These are phyloP conservation scores for Prosopis cineraria DNA, from an alignment of 306 rosid species.

Conservation along the genomic window DNA sequence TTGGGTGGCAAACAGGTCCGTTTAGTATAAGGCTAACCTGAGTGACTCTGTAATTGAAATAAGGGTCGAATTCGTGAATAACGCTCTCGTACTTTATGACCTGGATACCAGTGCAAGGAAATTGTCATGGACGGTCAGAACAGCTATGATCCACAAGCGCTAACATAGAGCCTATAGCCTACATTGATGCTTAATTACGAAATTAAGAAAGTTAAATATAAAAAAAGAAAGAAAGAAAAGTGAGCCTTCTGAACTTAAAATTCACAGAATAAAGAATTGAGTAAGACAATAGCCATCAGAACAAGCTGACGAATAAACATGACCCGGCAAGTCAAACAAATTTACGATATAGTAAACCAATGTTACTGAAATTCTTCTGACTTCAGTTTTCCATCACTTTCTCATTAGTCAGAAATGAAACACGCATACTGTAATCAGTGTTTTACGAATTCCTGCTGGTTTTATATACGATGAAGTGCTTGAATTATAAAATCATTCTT, in stretches of 20 bases:
- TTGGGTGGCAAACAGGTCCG: constrained; percentile 21
- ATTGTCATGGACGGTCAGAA: constrained; percentile 18
- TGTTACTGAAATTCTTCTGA: constrained; percentile 5
- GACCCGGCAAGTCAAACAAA: constrained; percentile 8
- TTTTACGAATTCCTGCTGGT: not conserved
- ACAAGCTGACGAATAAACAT: not conserved
- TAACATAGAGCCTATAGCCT: constrained; percentile 9
- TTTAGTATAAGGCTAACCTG: constrained; percentile 69
- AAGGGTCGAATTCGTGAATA: constrained; percentile 97
- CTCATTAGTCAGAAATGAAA: not conserved
- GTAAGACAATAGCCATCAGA: not conserved
- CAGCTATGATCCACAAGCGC: constrained; percentile 9
- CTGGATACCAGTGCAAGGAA: constrained; percentile 53
- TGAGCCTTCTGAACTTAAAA: not conserved
- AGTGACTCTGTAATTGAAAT: constrained; percentile 96
- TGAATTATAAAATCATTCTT: not conserved
- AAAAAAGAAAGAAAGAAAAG: not conserved
- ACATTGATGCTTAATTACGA: not conserved
- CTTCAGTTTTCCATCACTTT: not conserved
- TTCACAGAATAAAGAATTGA: constrained; percentile 7
- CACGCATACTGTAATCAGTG: not conserved
- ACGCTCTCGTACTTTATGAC: constrained; percentile 98
- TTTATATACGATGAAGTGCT: constrained; percentile 1
- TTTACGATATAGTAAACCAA: not conserved
- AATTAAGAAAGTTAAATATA: not conserved